Evolutionary conservation across 495 filamentous ascomycete species (phyloP), one percentile per base, ranked within the genome.

Genomic region (Choiromyces venosus): DNA sequence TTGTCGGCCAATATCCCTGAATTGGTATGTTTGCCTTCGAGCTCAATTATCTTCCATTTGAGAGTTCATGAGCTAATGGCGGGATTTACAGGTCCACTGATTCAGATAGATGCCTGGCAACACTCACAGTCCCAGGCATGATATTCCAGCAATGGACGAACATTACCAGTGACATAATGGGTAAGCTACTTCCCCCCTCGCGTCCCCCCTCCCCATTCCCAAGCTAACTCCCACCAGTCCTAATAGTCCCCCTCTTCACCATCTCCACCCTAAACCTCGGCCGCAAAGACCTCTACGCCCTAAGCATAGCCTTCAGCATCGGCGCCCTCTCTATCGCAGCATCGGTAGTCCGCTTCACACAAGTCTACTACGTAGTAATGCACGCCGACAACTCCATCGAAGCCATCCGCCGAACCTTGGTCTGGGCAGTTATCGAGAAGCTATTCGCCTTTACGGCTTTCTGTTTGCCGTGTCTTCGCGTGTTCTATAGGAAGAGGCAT

Each of bases 361-460:
- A 77, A 38, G 75, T 77, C 37, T 77, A 77, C 33, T 56, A 76
- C 29, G 74, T 77, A 37, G 74, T 77, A 35, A 66, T 77, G 36
- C 16, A 73, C 39, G 64, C 69, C 4, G 69, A 77, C 39, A 76
- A 68, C 14, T 77, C 75, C 40, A 56, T 77, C 38, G 7, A 72
- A 21, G 74, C 75, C 16, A 65, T 77, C 39, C 69, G 75, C 8
- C 73, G 66, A 46, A 77, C 74, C 7, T n/a, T 77, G 21, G 52
- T 77, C 33, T 77, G 75, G 75, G 75, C 74, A 21, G 46, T 77
- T 29, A 66, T 77, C 33, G 75, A 77, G 46, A 77, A 77, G n/a
- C 69, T 77, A 1, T 77, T 77, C 37, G 75, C 75, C 19, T 77
- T 77, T 33, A 77, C 40, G 33, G 74, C 75, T 14, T 77, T 77